A percentile compares a stretch with the other conserved stretches of the same genome.
Evolutionary conservation across 2,329 filamentous ascomycete genomes (phyloP).

Genomic region (Endoconidiophora laricicola): DNA sequence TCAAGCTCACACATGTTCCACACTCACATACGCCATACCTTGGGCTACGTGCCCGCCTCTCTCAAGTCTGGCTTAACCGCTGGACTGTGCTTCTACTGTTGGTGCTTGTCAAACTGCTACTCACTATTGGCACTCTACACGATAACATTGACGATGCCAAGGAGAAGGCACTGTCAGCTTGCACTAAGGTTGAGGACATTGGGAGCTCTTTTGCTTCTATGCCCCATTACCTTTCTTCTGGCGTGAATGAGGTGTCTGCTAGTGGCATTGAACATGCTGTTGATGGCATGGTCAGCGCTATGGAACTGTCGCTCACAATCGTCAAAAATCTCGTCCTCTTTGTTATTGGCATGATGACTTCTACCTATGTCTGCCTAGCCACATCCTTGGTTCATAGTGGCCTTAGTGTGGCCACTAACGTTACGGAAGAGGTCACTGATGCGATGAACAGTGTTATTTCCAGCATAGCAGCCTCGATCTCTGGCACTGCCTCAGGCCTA

Average conservation of each 20-base stretch:
- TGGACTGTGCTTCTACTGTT: conserved; percentile 87
- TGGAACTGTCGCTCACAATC: conserved; percentile 63
- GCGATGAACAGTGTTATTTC: conserved; percentile 33
- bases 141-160: conserved; percentile 61
- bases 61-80: conserved; percentile 92
- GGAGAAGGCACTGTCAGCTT: conserved; percentile 69
- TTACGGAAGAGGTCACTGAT: conserved; percentile 35
- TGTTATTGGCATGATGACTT: conserved; percentile 78
- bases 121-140: conserved; percentile 58
- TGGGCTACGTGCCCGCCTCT: conserved; percentile 72
- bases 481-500: conserved; percentile 36
- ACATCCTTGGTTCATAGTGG: conserved; percentile 67
- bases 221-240: conserved; percentile 83
- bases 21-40: conserved; percentile 71
- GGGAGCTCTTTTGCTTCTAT: conserved; percentile 95
- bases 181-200: conserved; percentile 79
- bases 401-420: conserved; percentile 46
- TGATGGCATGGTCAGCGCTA: conserved; percentile 59
- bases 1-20: conserved; percentile 40
- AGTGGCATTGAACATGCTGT: conserved; percentile 66
- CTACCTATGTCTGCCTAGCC: conserved; percentile 80
- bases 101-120: conserved; percentile 63
- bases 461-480: conserved; percentile 41
- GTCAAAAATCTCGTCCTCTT: conserved; percentile 83
- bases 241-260: conserved; percentile 75